These are phyloP conservation scores for Epichloe elymi DNA, from an alignment of 2,329 filamentous ascomycete species.

Conservation along the genomic window DNA sequence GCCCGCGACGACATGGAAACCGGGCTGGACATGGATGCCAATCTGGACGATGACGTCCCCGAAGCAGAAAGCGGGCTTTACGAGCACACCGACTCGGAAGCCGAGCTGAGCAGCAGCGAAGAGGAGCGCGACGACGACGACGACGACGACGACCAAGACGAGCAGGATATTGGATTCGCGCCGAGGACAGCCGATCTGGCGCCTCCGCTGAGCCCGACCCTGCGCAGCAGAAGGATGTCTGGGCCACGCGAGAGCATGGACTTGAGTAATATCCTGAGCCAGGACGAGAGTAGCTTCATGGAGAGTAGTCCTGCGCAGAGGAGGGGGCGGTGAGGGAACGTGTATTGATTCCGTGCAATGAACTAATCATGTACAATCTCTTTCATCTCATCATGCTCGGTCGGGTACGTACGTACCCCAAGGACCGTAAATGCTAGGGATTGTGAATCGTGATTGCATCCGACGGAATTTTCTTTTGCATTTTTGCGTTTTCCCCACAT, in stretches of 20 bases:
- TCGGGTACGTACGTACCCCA: too few relatives aligned
- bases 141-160: slow-evolving; percentile 10
- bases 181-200: slow-evolving; percentile 21
- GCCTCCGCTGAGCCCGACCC: slow-evolving; percentile 25
- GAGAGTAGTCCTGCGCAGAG: slow-evolving; percentile 35
- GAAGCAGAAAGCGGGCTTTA: slow-evolving; percentile 52
- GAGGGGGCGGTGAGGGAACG: neutral
- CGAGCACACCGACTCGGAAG: slow-evolving; percentile 68
- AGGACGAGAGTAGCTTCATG: slow-evolving; percentile 44
- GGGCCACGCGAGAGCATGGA: slow-evolving; percentile 37
- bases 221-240: slow-evolving; percentile 15
- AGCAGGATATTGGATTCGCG: slow-evolving; percentile 25
- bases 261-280: slow-evolving; percentile 40
- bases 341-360: too few relatives aligned
- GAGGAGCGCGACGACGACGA: slow-evolving; percentile 12
- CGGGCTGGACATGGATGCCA: slow-evolving; percentile 43
- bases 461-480: too few relatives aligned
- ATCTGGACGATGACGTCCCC: slow-evolving; percentile 59
- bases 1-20: slow-evolving; percentile 19
- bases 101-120: slow-evolving; percentile 40
- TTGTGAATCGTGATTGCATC: too few relatives aligned
- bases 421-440: too few relatives aligned
- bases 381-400: neutral
- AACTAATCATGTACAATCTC: neutral
- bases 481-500: too few relatives aligned